Percentiles rank a stretch among this genome's conserved stretches.
These are phyloP conservation scores for Rubroshorea leprosula DNA, from an alignment of 345 rosid species.

Conservation along the genomic window DNA sequence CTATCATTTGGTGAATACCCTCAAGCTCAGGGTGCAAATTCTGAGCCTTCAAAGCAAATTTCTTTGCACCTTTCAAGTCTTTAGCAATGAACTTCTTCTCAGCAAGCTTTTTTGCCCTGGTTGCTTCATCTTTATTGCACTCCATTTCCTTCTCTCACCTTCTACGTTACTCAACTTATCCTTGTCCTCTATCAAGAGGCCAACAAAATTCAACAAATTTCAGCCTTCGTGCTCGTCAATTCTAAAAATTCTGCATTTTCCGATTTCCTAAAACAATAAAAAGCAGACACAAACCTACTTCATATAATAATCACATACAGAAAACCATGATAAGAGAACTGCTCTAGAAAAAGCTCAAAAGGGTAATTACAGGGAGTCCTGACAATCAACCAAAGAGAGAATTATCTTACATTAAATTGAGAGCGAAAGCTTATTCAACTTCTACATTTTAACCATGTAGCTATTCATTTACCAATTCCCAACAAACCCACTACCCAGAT, in stretches of 20 bases:
- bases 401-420: too few species aligned
- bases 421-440: neutral
- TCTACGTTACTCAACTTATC: neutral
- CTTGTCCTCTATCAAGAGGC: neutral
- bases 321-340: neutral
- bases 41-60: constrained; percentile 66
- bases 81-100: constrained; percentile 49
- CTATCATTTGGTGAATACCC: constrained; percentile 49
- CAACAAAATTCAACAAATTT: constrained; percentile 6
- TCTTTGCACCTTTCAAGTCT: constrained; percentile 53
- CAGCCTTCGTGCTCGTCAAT: constrained; percentile 6
- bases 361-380: neutral
- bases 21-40: constrained; percentile 51
- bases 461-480: neutral
- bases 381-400: too few species aligned
- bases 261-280: neutral
- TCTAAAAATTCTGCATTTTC: neutral
- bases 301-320: neutral
- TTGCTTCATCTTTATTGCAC: constrained; percentile 65
- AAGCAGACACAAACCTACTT: constrained; percentile 1
- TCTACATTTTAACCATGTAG: neutral
- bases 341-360: constrained; percentile 2
- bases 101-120: constrained; percentile 59
- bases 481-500: neutral
- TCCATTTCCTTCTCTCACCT: constrained; percentile 35